Base-by-base conservation (phyloP, 139 green algal species). In the Volvox africanus region DNA sequence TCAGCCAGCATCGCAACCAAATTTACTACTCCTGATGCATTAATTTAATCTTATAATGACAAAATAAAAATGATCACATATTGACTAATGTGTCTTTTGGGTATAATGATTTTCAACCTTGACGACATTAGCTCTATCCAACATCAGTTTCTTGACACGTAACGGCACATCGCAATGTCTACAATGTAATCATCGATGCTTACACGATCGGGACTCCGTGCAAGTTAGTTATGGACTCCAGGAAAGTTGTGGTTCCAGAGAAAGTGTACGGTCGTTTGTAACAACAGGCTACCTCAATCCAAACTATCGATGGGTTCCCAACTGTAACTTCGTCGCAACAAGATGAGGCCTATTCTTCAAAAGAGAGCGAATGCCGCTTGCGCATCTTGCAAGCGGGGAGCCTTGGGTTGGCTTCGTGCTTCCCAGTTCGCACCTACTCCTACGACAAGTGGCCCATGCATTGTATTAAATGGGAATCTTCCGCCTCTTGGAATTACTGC, bases 341-440 rank as follows among this genome's bases (percentile, higher is more conserved):
- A 68, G 32, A 88, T 88, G 82, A 21, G 61, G 32, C 82, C 82
- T 28, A 78, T 88, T 0, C 62, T 88, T 32, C 82, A 88, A 35
- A 61, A 88, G 22, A 32, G 22, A 65, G 82, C 82, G 3, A 62
- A 78, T 24, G 82, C 82, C 5, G 82, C 82, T 32, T 78, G 61
- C 20, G 83, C 82, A 3, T 88, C 82, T 24, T 88, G 83, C 83
- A 67, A 37, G 21, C 62, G 32, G 1, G 32, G 82, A 24, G 82
- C 61, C 17, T 36, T 88, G 24, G 83, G 83, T 5, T 88, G 83
- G 83, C 83, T 88, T n/a, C 82, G 82, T 21, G 65, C 67, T 16
- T 37, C 24, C 22, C 67, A 67, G 3, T 67, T 28, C 14, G 32
- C 67, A 20, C 14, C 82, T 35, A 12, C 6, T 33, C 33, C 37